A percentile compares a stretch with the other conserved stretches of the same genome.
Evolutionary conservation across 345 rosid species (phyloP).

Genomic region (Rhodamnia rubescens): DNA sequence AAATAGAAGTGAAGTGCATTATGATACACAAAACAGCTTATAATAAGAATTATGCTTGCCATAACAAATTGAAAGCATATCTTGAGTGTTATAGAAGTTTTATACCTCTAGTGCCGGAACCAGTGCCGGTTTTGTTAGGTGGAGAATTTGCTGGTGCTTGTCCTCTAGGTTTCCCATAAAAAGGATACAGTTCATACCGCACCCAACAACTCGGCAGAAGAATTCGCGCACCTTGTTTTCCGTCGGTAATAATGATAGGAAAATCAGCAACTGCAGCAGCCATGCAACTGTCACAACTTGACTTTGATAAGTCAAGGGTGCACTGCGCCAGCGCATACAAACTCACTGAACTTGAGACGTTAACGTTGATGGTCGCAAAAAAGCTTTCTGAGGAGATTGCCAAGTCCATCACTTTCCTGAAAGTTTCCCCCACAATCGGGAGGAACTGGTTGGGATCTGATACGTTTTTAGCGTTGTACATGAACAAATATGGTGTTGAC

Average conservation of each 20-base stretch:
- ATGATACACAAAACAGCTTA: background rate
- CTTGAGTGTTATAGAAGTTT: background rate
- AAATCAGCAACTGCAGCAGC: background rate
- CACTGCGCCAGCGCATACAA: constrained; percentile 10
- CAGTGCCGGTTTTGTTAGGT: background rate
- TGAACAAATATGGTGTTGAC: accelerated
- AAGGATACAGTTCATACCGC: constrained; percentile 6
- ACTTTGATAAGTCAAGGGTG: constrained; percentile 1
- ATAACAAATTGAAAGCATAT: background rate
- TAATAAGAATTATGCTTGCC: background rate
- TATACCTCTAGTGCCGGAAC: background rate
- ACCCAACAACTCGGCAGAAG: constrained; percentile 8
- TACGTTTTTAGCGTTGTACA: background rate
- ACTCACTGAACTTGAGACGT: background rate
- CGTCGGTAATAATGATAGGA: background rate
- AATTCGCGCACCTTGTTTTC: background rate
- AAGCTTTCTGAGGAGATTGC: background rate
- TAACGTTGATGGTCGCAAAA: background rate
- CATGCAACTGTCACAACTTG: background rate
- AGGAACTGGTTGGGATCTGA: background rate
- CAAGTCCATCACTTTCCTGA: background rate
- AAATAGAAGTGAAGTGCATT: background rate
- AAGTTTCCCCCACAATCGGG: background rate
- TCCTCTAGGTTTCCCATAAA: background rate
- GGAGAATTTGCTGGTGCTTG: background rate